Evolutionary conservation across 768 basidiomycete genomes (phyloP), one percentile per base, ranked within the genome.

Genomic region (Podaxis sp.): DNA sequence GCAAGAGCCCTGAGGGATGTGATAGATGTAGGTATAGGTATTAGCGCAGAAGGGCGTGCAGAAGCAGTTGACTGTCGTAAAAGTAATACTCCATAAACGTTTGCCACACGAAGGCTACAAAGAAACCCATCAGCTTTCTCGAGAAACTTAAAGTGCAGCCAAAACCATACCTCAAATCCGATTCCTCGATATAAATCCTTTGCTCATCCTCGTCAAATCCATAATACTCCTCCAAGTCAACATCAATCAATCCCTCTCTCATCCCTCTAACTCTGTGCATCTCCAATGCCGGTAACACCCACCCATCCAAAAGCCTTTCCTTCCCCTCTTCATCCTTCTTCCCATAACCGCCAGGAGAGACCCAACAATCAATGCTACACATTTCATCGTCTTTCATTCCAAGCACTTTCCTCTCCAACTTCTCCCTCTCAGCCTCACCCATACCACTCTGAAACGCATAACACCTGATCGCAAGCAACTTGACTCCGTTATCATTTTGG

Each of bases 251-350:
- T 9, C 73, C 73, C 47, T 81, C 76, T 49, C 90, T 78, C 40
- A 75, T 74, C 19, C 83, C 77, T 52, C 76, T 74, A 2, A 93
- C 73, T 55, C 94, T 80, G 63, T 83, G 75, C 13, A 80, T 72
- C 69, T 97, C 96, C 29, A 90, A 61, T 3, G 87, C 72, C 3
- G 92, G 90, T 66, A 96, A 71, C 27, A 96, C 76, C 94, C 94
- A 96, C 11, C 89, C 92, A 73, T 96, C 93, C 27, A 86, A 74
- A 49, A 72, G 65, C 24, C 76, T 72, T 17, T 66, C 70, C 41
- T 72, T 76, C 25, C 84, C 86, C 55, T 85, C 80, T 2, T 79
- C 55, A 57, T 82, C 77, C 33, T 74, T 66, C 0, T 40, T 38
- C 38, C 50, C 51, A 17, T 40, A 60, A 15, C 84, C 88, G 68